Percentiles rank a stretch among this genome's conserved stretches.
These are phyloP conservation scores for Pleurotus pulmonarius DNA, from an alignment of 768 basidiomycete species.

Conservation along the genomic window DNA sequence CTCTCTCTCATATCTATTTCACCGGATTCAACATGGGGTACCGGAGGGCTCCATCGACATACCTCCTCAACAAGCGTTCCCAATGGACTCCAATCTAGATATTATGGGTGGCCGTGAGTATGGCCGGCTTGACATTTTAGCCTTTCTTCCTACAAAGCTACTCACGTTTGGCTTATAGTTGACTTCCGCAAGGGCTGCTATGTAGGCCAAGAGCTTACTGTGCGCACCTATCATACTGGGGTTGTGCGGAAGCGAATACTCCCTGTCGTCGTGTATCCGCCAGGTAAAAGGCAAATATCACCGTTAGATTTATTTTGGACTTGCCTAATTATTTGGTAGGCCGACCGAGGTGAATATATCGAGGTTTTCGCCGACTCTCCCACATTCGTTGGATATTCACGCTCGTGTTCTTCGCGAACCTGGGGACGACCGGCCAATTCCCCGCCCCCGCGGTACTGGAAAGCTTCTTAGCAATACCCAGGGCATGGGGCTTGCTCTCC, in stretches of 20 bases:
- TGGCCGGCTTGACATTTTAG: background rate
- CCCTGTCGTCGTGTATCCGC: slow-evolving; percentile 61
- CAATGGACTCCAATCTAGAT: slow-evolving; percentile 94
- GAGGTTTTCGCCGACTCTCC: slow-evolving; percentile 19
- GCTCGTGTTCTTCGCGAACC: slow-evolving; percentile 20
- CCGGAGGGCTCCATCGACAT: slow-evolving; percentile 86
- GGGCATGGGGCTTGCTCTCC: slow-evolving; percentile 71
- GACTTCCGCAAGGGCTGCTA: slow-evolving; percentile 98
- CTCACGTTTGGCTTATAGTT: slow-evolving; percentile 38
- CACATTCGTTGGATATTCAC: slow-evolving; percentile 35
- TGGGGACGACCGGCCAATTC: slow-evolving; percentile 25
- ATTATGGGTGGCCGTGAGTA: slow-evolving; percentile 87
- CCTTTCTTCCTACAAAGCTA: background rate
- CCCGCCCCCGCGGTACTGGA: slow-evolving; percentile 70
- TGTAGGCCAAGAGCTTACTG: slow-evolving; percentile 95
- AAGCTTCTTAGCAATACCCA: slow-evolving; percentile 57
- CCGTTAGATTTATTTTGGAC: background rate
- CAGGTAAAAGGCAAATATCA: slow-evolving; percentile 28
- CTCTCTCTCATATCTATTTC: slow-evolving; percentile 63
- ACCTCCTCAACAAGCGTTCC: slow-evolving; percentile 72
- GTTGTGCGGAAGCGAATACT: slow-evolving; percentile 85
- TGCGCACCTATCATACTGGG: slow-evolving; percentile 94
- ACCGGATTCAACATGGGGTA: slow-evolving; percentile 78
- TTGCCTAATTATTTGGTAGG: slow-evolving; percentile 9
- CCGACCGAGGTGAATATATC: slow-evolving; percentile 10